A percentile compares a stretch with the other conserved stretches of the same genome.
Evolutionary conservation across 176 grass and related monocot species (phyloP).

Genomic region (Aegilops longissima): DNA sequence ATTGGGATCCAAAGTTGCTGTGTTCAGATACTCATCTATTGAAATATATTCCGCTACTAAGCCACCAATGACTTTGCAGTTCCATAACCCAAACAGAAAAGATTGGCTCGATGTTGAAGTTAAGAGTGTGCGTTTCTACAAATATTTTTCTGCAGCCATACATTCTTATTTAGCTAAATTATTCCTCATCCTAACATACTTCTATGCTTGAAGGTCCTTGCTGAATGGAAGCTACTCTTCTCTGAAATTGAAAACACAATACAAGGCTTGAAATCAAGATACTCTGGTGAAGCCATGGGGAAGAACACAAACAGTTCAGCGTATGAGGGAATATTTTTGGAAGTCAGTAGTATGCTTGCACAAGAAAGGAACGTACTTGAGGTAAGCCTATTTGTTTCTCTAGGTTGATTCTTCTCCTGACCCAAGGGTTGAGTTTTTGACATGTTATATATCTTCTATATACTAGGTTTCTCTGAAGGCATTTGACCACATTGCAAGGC

Average conservation of each 20-base stretch:
- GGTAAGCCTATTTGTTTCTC: conserved; percentile 38
- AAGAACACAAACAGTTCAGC: conserved; percentile 33
- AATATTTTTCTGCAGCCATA: conserved; percentile 17
- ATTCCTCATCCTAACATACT: conserved; percentile 31
- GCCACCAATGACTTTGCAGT: conserved; percentile 73
- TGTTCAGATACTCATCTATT: conserved; percentile 84
- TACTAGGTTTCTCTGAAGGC: conserved; percentile 52
- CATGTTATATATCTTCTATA: conserved; percentile 11
- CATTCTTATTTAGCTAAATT: conserved; percentile 27
- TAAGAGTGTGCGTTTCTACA: conserved; percentile 54
- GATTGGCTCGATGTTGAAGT: conserved; percentile 71
- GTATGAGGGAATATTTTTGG: conserved; percentile 41
- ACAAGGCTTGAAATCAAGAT: conserved; percentile 54
- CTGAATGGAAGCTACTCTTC: conserved; percentile 58
- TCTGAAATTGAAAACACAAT: conserved; percentile 52
- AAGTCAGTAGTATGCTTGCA: conserved; percentile 51
- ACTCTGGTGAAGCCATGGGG: conserved; percentile 23
- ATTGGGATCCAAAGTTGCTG: conserved; percentile 75
- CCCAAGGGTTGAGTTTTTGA: not conserved
- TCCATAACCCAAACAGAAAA: conserved; percentile 54
- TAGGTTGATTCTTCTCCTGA: not conserved
- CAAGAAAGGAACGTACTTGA: conserved; percentile 68
- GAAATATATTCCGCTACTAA: conserved; percentile 84
- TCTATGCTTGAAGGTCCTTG: conserved; percentile 63
- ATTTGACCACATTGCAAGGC: conserved; percentile 33